Percentiles rank a stretch among this genome's conserved stretches.
phyloP scores from a whole-genome alignment of 176 grass and related monocot genomes.

The Carex cristatella region DNA sequence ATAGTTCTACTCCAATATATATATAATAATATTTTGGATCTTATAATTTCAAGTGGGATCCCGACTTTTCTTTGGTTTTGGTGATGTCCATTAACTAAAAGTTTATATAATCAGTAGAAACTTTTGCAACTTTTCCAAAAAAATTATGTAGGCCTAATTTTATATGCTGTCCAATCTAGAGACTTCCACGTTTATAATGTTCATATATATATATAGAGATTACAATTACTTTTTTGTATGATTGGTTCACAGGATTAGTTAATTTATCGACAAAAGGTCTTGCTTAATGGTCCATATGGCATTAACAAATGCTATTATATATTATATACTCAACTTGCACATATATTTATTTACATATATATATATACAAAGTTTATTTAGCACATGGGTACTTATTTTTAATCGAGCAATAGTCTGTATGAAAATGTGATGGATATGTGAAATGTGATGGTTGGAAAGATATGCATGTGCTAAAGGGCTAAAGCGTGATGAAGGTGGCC shows the following conservation, averaged over 20 bases:
- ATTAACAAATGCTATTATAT: background rate
- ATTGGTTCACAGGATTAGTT: background rate
- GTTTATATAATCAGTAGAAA: too few relatives aligned
- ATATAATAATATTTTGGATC: too few relatives aligned
- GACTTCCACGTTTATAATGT: background rate
- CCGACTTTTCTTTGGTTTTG: too few relatives aligned
- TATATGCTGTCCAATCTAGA: background rate
- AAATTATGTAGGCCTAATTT: background rate
- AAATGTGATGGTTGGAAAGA: background rate
- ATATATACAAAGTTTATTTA: background rate
- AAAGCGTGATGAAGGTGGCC: background rate
- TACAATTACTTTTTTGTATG: background rate
- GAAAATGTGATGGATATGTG: background rate
- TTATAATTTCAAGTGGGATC: too few relatives aligned
- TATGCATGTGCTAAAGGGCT: background rate
- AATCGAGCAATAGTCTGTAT: background rate
- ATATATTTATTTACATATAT: background rate
- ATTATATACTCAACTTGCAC: background rate
- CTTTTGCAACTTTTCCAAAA: too few relatives aligned
- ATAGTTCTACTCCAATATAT: too few relatives aligned
- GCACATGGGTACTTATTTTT: background rate
- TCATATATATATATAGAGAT: too few relatives aligned
- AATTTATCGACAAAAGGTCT: background rate
- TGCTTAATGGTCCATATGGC: background rate
- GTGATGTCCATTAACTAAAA: too few relatives aligned